Evolutionary conservation across 2,329 filamentous ascomycete species (phyloP), one percentile per base, ranked within the genome.

Genomic region (Samsoniella hepiali): DNA sequence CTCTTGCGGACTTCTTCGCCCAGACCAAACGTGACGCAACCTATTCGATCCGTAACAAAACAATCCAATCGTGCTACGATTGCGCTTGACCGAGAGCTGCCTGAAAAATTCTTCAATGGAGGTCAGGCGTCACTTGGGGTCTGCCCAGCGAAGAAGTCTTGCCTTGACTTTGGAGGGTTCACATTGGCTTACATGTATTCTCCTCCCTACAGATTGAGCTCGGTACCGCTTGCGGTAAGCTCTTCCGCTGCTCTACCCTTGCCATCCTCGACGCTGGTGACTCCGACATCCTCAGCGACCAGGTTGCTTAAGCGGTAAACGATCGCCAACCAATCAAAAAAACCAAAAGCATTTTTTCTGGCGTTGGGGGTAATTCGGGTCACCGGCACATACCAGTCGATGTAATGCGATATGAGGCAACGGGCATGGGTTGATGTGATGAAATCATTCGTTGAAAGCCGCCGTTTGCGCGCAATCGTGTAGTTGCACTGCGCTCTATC

Each of bases 181-280:
- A 79, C 72, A 72, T 76, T 72, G 78, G 86, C 86, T 89, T 82
- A 89, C 85, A 75, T 73, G 68, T 76, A 66, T 72, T 60, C 67
- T 67, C 32, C 31, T 38, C 22, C 64, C 65, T 76, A 79, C 79
- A 98, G 93, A 97, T 98, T 78, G 95, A 98, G 85, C 87, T 99
- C 71, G 95, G 95, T 76, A 98, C 93, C 77, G 93, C 93, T 73
- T 97, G 93, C 84, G 95, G 95, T 86, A 98, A 98, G 86, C 90
- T 99, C 78, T 99, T 96, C 90, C 88, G 93, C 73, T 96, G 91
- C 88, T 94, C 91, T 72, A 97, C 93, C 81, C 96, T 99, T 91
- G 89, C 93, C 73, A 90, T 98, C 77, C 84, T 98, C 71, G 95
- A 99, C 82, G 93, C 93, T 78, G 95, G 94, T 88, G 91, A 98